phyloP scores from a whole-genome alignment of 2,329 filamentous ascomycete genomes.

The Aschersonia sp. region DNA sequence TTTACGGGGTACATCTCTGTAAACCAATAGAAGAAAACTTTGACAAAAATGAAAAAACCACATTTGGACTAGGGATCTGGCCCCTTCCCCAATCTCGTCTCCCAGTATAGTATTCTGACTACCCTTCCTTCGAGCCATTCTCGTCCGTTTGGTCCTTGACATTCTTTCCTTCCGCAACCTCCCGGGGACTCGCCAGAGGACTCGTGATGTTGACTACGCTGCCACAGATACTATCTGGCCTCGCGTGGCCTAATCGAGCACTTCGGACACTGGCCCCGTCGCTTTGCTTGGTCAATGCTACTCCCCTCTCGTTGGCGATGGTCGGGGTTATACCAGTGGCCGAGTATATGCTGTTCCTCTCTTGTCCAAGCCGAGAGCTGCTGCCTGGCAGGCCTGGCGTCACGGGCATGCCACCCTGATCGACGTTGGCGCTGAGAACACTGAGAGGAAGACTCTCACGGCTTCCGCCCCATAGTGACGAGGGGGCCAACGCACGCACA shows the following conservation, averaged over 20 bases:
- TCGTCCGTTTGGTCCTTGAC: constrained; percentile 16
- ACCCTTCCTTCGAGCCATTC: constrained; percentile 7
- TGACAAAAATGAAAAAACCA: too few species aligned
- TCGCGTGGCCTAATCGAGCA: constrained; percentile 59
- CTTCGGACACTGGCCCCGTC: constrained; percentile 71
- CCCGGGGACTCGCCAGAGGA: constrained; percentile 45
- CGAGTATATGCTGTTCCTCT: constrained; percentile 73
- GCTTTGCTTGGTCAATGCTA: constrained; percentile 56
- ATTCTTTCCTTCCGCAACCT: constrained; percentile 22
- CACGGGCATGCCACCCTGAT: constrained; percentile 27
- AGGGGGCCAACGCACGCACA: constrained; percentile 70
- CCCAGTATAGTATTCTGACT: neutral
- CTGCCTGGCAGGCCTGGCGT: constrained; percentile 40
- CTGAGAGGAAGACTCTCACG: constrained; percentile 68
- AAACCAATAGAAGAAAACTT: neutral
- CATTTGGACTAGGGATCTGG: too few species aligned
- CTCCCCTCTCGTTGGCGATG: constrained; percentile 63
- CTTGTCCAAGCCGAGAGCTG: constrained; percentile 28
- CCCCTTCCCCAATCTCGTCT: neutral
- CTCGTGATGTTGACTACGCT: constrained; percentile 52
- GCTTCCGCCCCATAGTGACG: constrained; percentile 68
- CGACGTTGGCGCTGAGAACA: constrained; percentile 59
- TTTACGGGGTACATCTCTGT: too few species aligned
- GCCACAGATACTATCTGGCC: constrained; percentile 69
- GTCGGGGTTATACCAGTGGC: constrained; percentile 52